Base-by-base conservation (phyloP, 495 filamentous ascomycete genomes). In the Lophiostoma macrostomum region DNA sequence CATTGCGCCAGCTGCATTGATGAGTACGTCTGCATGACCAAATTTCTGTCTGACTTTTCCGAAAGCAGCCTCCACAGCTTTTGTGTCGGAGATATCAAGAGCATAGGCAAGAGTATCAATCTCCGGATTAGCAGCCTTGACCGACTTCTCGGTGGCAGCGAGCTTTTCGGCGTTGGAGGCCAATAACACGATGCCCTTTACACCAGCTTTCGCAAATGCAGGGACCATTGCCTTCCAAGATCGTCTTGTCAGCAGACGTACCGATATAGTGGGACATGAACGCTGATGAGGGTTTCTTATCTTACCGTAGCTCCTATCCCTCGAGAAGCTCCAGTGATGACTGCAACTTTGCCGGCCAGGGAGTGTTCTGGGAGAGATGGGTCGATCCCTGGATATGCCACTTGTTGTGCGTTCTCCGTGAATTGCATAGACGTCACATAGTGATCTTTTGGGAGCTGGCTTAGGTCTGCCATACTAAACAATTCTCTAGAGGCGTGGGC, bases 21-120 rank as follows among this genome's bases (percentile, higher is more conserved):
- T 19, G 2, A 52, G 37, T 7, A 52, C 35, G 16, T 52, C 48
- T 2, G 48, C 35, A 23, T 41, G 35, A 7, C 48, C 48, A 23
- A 18, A 52, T 27, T 53, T 43, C 12, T 25, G 13, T 25, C 44
- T 43, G 24, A 53, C 49, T 16, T 42, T 53, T 14, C 44, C 37
- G 23, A 43, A 42, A 12, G 36, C 27, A 4, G 24, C n/a, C 5
- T 5, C 36, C 8, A 52, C 48, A 3, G 35, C 5, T 3, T 23
- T 16, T 11, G 35, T 5, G 19, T 41, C 24, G 3, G 48, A 8
- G 16, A 42, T 52, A 24, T 52, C 48, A 6, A 19, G 19, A 12
- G 48, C 4, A 23, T 31, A 7, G 16, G 14, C 4, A 3, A 52
- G 25, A 4, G 25, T 32, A 22, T 52, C 48, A 11, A 42, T 27